phyloP scores from a whole-genome alignment of 805 yeast species.

The Kodamaea kaohsiungensis region DNA sequence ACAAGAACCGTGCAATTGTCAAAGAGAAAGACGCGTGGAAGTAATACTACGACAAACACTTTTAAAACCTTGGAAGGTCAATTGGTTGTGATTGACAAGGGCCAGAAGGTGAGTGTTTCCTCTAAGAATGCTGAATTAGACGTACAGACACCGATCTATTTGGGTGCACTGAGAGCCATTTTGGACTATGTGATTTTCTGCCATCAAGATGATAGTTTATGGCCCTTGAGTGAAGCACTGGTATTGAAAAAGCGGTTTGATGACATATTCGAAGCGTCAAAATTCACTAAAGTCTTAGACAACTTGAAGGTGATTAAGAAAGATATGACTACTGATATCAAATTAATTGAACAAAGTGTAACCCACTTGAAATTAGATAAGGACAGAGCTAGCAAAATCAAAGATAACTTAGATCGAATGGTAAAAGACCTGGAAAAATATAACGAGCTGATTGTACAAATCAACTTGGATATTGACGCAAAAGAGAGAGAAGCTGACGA shows the following conservation, averaged over 20 bases:
- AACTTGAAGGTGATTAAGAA: conserved; percentile 73
- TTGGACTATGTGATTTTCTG: conserved; percentile 93
- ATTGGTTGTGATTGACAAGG: conserved; percentile 61
- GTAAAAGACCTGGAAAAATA: conserved; percentile 45
- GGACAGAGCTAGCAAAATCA: conserved; percentile 64
- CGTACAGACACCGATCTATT: conserved; percentile 69
- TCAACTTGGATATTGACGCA: conserved; percentile 51
- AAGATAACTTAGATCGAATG: conserved; percentile 47
- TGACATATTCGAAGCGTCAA: conserved; percentile 93
- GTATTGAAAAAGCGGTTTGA: conserved; percentile 88
- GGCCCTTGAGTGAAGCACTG: conserved; percentile 96
- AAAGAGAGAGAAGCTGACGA: conserved; percentile 59
- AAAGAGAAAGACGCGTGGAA: conserved; percentile 48
- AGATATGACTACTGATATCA: conserved; percentile 74
- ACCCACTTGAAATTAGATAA: conserved; percentile 74
- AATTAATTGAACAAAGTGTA: conserved; percentile 74
- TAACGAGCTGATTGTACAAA: conserved; percentile 45
- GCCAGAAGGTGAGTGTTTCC: conserved; percentile 72
- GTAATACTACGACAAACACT: conserved; percentile 45
- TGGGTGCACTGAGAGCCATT: conserved; percentile 88
- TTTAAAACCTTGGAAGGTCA: conserved; percentile 94
- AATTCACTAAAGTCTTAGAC: conserved; percentile 88
- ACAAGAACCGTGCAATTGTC: conserved; percentile 81
- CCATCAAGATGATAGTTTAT: conserved; percentile 93
- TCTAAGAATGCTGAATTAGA: conserved; percentile 82